A percentile compares a stretch with the other conserved stretches of the same genome.
phyloP scores from a whole-genome alignment of 805 yeast genomes.

The Barnettozyma vustinii region DNA sequence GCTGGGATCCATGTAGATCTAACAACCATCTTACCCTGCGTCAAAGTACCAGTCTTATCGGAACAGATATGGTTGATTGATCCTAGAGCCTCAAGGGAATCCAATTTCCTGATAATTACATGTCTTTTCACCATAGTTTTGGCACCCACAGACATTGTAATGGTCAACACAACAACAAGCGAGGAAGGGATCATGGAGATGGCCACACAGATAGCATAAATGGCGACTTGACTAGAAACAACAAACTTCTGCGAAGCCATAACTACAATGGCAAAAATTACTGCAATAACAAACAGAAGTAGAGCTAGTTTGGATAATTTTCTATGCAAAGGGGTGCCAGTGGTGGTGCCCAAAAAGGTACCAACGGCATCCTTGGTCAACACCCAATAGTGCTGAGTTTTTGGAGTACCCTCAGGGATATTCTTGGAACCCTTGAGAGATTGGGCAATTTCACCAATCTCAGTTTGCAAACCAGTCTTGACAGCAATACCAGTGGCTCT shows the following conservation, averaged over 20 bases:
- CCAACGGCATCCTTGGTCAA: conserved; percentile 54
- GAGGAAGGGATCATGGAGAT: conserved; percentile 81
- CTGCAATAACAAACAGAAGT: conserved; percentile 66
- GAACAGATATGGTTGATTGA: conserved; percentile 77
- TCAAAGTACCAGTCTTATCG: conserved; percentile 78
- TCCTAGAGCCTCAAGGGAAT: conserved; percentile 74
- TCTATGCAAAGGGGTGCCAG: conserved; percentile 79
- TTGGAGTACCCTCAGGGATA: conserved; percentile 38
- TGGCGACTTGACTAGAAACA: conserved; percentile 75
- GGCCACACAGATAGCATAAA: conserved; percentile 80
- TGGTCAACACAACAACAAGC: conserved; percentile 70
- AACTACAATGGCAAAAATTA: conserved; percentile 78
- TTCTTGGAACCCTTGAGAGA: conserved; percentile 42
- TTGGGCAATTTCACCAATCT: conserved; percentile 69
- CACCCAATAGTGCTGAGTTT: conserved; percentile 31
- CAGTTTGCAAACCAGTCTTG: conserved; percentile 65
- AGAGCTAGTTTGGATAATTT: conserved; percentile 74
- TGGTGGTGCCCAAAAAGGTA: conserved; percentile 65
- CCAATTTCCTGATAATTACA: conserved; percentile 72
- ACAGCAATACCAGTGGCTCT: conserved; percentile 66
- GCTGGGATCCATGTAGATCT: conserved; percentile 64
- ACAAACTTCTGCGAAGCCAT: conserved; percentile 77
- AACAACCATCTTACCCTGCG: conserved; percentile 77
- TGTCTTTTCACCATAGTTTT: conserved; percentile 57
- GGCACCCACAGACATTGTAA: conserved; percentile 82